phyloP scores from a whole-genome alignment of 179 eudicot genomes.

The Carnegiea gigantea region DNA sequence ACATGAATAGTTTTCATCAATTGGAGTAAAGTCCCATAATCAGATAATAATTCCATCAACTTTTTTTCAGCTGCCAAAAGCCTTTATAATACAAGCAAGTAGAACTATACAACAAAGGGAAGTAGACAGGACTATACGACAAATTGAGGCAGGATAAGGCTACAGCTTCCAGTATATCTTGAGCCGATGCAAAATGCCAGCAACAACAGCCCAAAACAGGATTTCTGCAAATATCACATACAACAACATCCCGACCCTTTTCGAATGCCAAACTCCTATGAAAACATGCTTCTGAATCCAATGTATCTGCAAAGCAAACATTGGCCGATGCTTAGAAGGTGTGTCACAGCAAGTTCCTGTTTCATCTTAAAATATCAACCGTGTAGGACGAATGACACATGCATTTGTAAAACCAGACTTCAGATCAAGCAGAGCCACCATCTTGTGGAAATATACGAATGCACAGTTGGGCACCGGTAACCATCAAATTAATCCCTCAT shows the following conservation, averaged over 20 bases:
- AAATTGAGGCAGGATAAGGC: background rate
- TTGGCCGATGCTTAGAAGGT: background rate
- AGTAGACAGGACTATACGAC: background rate
- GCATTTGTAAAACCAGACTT: background rate
- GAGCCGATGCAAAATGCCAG: slow-evolving; percentile 64
- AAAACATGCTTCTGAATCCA: slow-evolving; percentile 90
- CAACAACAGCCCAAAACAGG: slow-evolving; percentile 71
- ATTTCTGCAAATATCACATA: slow-evolving; percentile 95
- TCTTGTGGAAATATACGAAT: background rate
- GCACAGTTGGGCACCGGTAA: background rate
- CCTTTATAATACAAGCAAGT: background rate
- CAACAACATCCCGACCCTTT: slow-evolving; percentile 71
- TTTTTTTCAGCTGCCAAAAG: too few relatives aligned
- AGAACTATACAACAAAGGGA: background rate
- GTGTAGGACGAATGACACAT: background rate
- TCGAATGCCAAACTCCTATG: slow-evolving; percentile 78
- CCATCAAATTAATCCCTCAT: background rate
- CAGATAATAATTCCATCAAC: too few relatives aligned
- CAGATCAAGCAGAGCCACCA: too few relatives aligned
- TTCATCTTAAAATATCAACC: background rate
- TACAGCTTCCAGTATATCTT: slow-evolving; percentile 87
- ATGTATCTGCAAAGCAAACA: slow-evolving; percentile 47
- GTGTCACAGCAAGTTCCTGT: background rate
- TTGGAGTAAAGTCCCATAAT: too few relatives aligned
- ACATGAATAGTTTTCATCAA: too few relatives aligned